phyloP scores from a whole-genome alignment of 78 protist genomes.

The Dictyostelium brefeldianum region DNA sequence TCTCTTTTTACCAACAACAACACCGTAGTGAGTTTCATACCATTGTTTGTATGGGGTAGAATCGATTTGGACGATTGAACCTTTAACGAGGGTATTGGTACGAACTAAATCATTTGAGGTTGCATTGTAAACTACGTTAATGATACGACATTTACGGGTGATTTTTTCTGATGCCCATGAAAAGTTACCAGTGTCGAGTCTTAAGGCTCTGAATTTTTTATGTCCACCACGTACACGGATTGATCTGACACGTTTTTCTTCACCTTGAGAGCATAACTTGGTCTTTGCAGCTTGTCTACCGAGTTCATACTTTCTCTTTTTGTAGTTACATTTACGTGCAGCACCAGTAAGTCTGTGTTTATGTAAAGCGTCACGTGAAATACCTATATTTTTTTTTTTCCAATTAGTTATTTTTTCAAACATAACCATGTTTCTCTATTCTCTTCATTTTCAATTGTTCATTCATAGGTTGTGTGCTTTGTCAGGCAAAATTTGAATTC shows the following conservation, averaged over 20 bases:
- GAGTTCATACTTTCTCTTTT: constrained; percentile 96
- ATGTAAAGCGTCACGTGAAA: constrained; percentile 84
- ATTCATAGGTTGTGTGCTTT: no score
- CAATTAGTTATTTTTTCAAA: no score
- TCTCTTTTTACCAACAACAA: constrained; percentile 90
- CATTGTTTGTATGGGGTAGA: constrained; percentile 99
- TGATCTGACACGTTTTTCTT: constrained; percentile 89
- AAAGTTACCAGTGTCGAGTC: constrained; percentile 99
- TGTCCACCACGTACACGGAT: constrained; percentile 98
- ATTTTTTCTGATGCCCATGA: constrained; percentile 91
- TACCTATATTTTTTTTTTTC: constrained; percentile 24
- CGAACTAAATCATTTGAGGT: constrained; percentile 99
- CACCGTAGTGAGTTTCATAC: constrained; percentile 98
- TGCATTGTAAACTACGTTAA: constrained; percentile 99
- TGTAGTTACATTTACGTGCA: constrained; percentile 80
- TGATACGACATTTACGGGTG: constrained; percentile 94
- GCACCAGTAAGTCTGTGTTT: constrained; percentile 84
- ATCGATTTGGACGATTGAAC: constrained; percentile 95
- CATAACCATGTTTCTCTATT: no score
- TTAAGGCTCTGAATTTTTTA: constrained; percentile 99
- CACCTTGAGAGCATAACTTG: constrained; percentile 88
- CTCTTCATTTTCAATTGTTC: no score
- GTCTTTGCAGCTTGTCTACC: constrained; percentile 99
- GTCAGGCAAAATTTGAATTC: no score
- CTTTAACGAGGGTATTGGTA: constrained; percentile 99